Evolutionary conservation across 1,284 basidiomycete genomes (phyloP), one percentile per base, ranked within the genome.

Genomic region (Naganishia cerealis): DNA sequence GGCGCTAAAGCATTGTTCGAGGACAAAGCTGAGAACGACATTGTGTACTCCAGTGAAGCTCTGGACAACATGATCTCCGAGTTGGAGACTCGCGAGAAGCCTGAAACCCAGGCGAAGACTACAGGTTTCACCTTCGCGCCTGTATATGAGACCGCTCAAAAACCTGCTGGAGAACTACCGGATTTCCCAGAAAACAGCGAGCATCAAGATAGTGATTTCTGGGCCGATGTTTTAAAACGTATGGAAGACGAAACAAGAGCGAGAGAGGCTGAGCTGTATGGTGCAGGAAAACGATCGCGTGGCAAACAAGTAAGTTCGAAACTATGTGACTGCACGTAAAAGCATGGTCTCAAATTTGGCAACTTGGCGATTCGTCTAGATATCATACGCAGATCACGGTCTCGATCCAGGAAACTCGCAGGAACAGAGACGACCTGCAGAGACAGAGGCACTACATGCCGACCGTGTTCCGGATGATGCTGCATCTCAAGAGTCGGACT

Each of bases 1-100:
- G 91, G 92, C 42, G 91, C 90, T 36, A 86, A 88, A 77, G 87
- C 88, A 0, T 83, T 95, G 12, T 91, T 93, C 75, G 87, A 90
- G 55, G 84, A 86, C 52, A 85, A 77, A 39, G 73, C 66, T 66
- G 76, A 73, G 71, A 78, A 85, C 50, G 90, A 92, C 70, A 90
- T 92, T 40, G 82, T 83, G 59, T 94, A 93, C 77, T 85, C 88
- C 13, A 88, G 91, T 21, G 82, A 86, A 59, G 90, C 92, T 73
- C 85, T 95, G 65, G 87, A 92, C 54, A 88, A 87, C 53, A 85
- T 95, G 26, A 89, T 94, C 63, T 87, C 90, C 73, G 90, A 86
- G 76, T 90, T 91, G 0, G 90, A 93, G 79, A 83, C 84, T 67
- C 88, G 92, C 76, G 86, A 83, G 2, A 88, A 87, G 42, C 74